Evolutionary conservation across 2,329 filamentous ascomycete species (phyloP), one percentile per base, ranked within the genome.

Genomic region (Xylariales sp.): DNA sequence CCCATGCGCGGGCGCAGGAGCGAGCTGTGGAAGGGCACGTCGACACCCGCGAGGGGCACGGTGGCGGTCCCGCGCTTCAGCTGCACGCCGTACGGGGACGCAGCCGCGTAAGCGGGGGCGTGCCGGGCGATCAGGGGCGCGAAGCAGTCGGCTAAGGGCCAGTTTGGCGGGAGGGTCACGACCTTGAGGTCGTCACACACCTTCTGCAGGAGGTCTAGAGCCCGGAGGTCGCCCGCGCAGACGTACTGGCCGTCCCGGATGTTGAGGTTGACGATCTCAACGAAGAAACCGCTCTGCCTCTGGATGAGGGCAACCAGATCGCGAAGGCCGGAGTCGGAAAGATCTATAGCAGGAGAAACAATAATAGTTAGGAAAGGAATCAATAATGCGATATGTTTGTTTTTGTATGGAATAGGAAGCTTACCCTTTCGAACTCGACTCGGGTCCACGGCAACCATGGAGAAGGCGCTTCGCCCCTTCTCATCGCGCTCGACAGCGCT

Each of bases 131-230:
- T 42, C 21, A n/a, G 28, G 38, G 18, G 76, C 29, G 81, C 15
- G 15, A 21, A 27, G 7, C 28, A 19, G n/a, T 32, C 27, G 13
- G 18, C 18, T 30, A 11, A 11, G 29, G 7, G 15, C 5, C 27
- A 19, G 15, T 12, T 16, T 4, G 36, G 4, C 5, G 16, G 20
- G 17, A n/a, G 16, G 13, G 27, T 83, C 24, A 37, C n/a, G 5
- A 18, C 34, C 23, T 37, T 37, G 49, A 88, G 87, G 33, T 82
- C 85, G 28, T 84, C 84, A 56, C 86, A 83, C 19, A 84, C 83
- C 48, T 83, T 79, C 61, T 45, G 45, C 4, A 52, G 37, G 14
- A 49, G 38, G 23, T 52, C 48, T 2, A 52, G 44, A 8, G 42
- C 46, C 5, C 46, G 44, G 13, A 50, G 31, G 73, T 57, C 54